A percentile compares a stretch with the other conserved stretches of the same genome.
phyloP scores from a whole-genome alignment of 2,329 filamentous ascomycete species.

The Verticillium longisporum region DNA sequence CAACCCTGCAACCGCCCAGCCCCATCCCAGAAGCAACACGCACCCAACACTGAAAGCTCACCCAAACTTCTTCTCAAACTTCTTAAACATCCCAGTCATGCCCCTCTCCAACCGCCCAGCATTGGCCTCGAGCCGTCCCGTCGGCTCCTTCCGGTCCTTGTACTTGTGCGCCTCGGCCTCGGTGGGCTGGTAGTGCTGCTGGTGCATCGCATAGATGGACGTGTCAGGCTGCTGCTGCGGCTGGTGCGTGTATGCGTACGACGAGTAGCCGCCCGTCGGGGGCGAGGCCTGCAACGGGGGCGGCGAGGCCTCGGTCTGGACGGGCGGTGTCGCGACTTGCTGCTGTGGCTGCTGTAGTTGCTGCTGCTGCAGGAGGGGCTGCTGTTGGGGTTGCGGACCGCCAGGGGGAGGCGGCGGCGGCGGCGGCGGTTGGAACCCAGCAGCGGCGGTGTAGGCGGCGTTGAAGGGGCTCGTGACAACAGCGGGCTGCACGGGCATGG shows the following conservation, averaged over 20 bases:
- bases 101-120: conserved; percentile 63
- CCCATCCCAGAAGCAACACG: not conserved
- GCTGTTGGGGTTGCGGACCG: conserved; percentile 13
- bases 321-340: conserved; percentile 13
- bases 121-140: conserved; percentile 55
- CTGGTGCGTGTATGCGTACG: conserved; percentile 38
- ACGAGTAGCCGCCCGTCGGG: conserved; percentile 49
- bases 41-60: conserved; percentile 19
- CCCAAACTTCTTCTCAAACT: conserved; percentile 69
- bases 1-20: not conserved
- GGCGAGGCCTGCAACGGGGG: conserved; percentile 18
- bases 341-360: too few species aligned
- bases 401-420: conserved; percentile 19
- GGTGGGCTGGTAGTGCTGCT: conserved; percentile 63
- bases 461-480: conserved; percentile 22
- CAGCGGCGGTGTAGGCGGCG: conserved; percentile 37
- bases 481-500: conserved; percentile 40
- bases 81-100: conserved; percentile 66
- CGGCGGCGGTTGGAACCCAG: conserved; percentile 32
- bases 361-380: not conserved
- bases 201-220: conserved; percentile 54
- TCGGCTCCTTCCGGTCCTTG: conserved; percentile 31
- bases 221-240: conserved; percentile 14
- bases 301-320: conserved; percentile 18
- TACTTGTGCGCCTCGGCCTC: conserved; percentile 49